A percentile compares a stretch with the other conserved stretches of the same genome.
phyloP scores from a whole-genome alignment of 805 yeast species.

The Starmerella stigmatis region DNA sequence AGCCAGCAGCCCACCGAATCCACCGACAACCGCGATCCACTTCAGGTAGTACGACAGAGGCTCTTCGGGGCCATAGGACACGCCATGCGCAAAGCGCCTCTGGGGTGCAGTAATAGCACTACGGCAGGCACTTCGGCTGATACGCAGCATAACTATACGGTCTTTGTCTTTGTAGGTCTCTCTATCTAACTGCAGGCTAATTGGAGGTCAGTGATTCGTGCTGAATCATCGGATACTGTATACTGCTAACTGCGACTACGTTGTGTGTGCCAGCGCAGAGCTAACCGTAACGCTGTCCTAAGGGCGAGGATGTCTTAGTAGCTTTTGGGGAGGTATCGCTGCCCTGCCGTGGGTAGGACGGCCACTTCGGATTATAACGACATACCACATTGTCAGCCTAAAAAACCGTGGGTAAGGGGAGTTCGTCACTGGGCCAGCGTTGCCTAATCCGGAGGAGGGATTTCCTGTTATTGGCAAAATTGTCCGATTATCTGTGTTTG shows the following conservation, averaged over 20 bases:
- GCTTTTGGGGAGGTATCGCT: too few species aligned
- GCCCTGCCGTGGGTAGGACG: too few species aligned
- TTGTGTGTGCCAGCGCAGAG: too few species aligned
- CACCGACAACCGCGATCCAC: slow-evolving; percentile 23
- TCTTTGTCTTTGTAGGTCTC: too few species aligned
- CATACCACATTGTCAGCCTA: too few species aligned
- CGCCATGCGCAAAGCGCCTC: slow-evolving; percentile 18
- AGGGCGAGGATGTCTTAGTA: too few species aligned
- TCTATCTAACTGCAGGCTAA: too few species aligned
- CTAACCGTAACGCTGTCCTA: too few species aligned
- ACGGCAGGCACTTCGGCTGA: slow-evolving; percentile 4
- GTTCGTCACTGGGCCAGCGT: neutral
- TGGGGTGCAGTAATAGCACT: neutral
- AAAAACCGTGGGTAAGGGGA: neutral
- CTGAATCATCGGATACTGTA: neutral
- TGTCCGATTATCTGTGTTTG: neutral
- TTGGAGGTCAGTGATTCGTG: neutral
- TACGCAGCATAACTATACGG: slow-evolving; percentile 10
- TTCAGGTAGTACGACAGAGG: slow-evolving; percentile 22
- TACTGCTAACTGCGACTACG: neutral
- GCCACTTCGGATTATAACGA: too few species aligned
- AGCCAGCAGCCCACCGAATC: slow-evolving; percentile 19
- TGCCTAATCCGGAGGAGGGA: slow-evolving; percentile 10
- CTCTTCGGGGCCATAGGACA: slow-evolving; percentile 25
- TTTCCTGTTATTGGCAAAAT: slow-evolving; percentile 7